These are phyloP conservation scores for Gossypium turneri DNA, from an alignment of 345 rosid species.

Conservation along the genomic window DNA sequence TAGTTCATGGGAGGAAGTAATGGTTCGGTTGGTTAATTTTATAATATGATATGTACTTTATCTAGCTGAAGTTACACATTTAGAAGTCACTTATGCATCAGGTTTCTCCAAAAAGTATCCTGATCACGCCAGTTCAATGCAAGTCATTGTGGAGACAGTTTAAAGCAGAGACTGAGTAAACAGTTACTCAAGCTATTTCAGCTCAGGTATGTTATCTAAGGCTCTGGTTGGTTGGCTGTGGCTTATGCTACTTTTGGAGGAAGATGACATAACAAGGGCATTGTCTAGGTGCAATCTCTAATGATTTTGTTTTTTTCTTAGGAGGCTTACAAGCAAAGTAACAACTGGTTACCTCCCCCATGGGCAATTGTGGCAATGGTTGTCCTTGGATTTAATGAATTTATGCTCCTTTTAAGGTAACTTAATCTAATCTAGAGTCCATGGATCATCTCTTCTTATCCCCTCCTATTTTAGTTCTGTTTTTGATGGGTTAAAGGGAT, in stretches of 20 bases:
- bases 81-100: constrained; percentile 14
- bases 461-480: neutral
- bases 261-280: neutral
- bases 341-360: constrained; percentile 75
- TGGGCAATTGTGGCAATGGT: constrained; percentile 60
- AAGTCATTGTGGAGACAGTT: constrained; percentile 85
- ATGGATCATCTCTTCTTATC: neutral
- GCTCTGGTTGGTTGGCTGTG: neutral
- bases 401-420: constrained; percentile 73
- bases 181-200: constrained; percentile 67
- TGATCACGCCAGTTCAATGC: constrained; percentile 72
- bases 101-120: constrained; percentile 50
- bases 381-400: constrained; percentile 72
- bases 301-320: constrained; percentile 24
- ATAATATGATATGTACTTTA: neutral
- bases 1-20: constrained; percentile 68
- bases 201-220: constrained; percentile 46
- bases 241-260: neutral
- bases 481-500: neutral
- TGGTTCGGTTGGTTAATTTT: neutral
- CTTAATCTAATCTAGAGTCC: neutral
- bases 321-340: constrained; percentile 65
- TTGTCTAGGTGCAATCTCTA: neutral
- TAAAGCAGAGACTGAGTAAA: constrained; percentile 63
- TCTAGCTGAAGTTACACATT: neutral